phyloP scores from a whole-genome alignment of 176 grass and related monocot species.

The Puccinellia tenuiflora region DNA sequence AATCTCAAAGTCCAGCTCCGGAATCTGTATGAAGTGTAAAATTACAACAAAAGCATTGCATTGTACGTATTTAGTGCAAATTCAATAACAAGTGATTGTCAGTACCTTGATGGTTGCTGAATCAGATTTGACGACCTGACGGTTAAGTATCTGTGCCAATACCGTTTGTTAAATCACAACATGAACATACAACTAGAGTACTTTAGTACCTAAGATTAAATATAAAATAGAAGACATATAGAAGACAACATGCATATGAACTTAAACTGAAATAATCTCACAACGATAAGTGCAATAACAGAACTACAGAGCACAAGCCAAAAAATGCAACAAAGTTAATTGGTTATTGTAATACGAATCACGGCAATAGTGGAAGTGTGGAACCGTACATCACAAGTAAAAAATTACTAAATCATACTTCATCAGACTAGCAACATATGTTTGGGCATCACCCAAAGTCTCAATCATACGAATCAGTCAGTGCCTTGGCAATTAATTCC shows the following conservation, averaged over 20 bases:
- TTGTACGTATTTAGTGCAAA: background rate
- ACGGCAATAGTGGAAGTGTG: no score
- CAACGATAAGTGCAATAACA: background rate
- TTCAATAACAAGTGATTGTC: background rate
- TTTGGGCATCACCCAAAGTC: background rate
- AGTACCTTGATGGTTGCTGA: conserved; percentile 88
- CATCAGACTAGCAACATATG: background rate
- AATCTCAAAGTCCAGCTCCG: conserved; percentile 89
- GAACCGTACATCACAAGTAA: no score
- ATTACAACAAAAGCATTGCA: conserved; percentile 5
- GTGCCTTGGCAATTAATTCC: background rate
- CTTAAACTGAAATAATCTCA: background rate
- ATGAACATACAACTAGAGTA: background rate
- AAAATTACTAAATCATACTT: background rate
- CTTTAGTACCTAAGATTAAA: background rate
- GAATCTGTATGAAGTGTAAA: conserved; percentile 50
- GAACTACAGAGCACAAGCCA: background rate
- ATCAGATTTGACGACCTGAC: conserved; percentile 93
- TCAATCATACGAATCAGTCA: background rate
- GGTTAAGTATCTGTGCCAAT: conserved; percentile 64
- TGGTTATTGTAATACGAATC: background rate
- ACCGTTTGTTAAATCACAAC: conserved; percentile 9
- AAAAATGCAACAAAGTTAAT: background rate
- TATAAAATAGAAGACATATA: background rate
- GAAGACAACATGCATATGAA: background rate